Base-by-base conservation (phyloP, 164 flowering plant species). In the Pachysandra terminalis region DNA sequence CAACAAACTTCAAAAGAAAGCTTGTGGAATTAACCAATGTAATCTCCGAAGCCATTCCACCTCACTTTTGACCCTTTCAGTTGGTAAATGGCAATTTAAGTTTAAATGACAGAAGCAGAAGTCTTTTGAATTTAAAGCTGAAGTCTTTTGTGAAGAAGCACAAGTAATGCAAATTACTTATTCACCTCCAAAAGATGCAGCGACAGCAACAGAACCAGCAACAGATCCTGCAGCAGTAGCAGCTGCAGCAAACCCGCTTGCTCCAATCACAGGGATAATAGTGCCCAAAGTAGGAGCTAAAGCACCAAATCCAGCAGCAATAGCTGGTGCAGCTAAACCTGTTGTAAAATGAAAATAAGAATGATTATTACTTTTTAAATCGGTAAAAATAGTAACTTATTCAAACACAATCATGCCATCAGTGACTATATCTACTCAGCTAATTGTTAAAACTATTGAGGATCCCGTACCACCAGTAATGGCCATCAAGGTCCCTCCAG, bases 251-350 rank as follows among this genome's bases (percentile, higher is more conserved):
- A 93, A 91, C 49, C 99, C 99, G 85, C 96, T 78, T 37, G 97
- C 99, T 72, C 99, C 99, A 79, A 96, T 88, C 67, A 90, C 90
- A 69, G 99, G 99, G 41, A 96, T 74, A 26, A 96, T 67, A 63
- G 97, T 86, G 54, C 98, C 99, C 72, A 96, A 65, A 24, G 99
- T 93, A 59, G 99, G 99, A 64, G 99, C 99, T 73, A 96, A 77
- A 61, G 99, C 99, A 80, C 95, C 65, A 73, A 96, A 88, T 55
- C 99, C 99, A 22, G 97, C 96, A 65, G 99, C 99, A 71, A 96
- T 93, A 65, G 98, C 99, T 57, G 99, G 99, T 61, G 98, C 99
- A 77, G 97, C 99, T 71, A 96, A 80, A 67, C 99, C 99, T 96
- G 87, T 81, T 67, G 27, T 65, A 74, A 17, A 61, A 51, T 58